Conservation (phyloP, 371 early-diverging fungal genomes). For the Mortierella sp. region DNA sequence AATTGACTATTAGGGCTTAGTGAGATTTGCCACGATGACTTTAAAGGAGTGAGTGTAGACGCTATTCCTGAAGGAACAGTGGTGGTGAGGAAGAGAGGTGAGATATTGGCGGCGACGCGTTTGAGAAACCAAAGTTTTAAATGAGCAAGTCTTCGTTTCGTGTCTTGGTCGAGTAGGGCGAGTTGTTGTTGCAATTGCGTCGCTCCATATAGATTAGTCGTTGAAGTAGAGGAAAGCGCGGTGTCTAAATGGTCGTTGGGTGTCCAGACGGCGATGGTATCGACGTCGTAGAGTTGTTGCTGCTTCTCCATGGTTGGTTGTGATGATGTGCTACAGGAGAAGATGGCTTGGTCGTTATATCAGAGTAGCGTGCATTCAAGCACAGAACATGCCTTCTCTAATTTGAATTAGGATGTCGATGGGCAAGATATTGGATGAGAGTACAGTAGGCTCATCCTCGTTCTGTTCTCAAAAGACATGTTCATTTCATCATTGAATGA, state of each 20-base stretch:
- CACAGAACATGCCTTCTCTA: too few relatives aligned
- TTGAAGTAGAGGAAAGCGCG: conserved; percentile 3
- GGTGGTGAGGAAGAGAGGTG: conserved; percentile 55
- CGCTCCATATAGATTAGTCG: background rate
- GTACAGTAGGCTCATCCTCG: too few relatives aligned
- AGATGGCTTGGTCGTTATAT: background rate
- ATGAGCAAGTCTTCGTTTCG: conserved; percentile 20
- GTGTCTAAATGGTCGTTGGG: conserved; percentile 55
- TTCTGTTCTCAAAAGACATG: too few relatives aligned
- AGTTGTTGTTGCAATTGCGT: conserved; percentile 24
- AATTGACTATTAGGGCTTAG: conserved; percentile 57
- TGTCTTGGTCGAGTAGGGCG: conserved; percentile 26
- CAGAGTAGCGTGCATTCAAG: background rate
- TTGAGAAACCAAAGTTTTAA: conserved; percentile 51
- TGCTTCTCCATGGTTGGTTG: conserved; percentile 44
- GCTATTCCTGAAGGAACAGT: conserved; percentile 60
- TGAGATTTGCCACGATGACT: conserved; percentile 54
- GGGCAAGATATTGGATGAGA: too few relatives aligned
- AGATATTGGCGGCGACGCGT: conserved; percentile 51
- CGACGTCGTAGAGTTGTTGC: conserved; percentile 59
- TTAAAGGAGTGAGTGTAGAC: conserved; percentile 49
- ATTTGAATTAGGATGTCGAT: background rate
- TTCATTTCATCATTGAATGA: too few relatives aligned
- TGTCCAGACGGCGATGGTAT: conserved; percentile 57
- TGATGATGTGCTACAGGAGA: background rate